Percentiles rank a stretch among this genome's conserved stretches.
These are phyloP conservation scores for Eucalyptus tenuipes DNA, from an alignment of 345 rosid species.

Conservation along the genomic window DNA sequence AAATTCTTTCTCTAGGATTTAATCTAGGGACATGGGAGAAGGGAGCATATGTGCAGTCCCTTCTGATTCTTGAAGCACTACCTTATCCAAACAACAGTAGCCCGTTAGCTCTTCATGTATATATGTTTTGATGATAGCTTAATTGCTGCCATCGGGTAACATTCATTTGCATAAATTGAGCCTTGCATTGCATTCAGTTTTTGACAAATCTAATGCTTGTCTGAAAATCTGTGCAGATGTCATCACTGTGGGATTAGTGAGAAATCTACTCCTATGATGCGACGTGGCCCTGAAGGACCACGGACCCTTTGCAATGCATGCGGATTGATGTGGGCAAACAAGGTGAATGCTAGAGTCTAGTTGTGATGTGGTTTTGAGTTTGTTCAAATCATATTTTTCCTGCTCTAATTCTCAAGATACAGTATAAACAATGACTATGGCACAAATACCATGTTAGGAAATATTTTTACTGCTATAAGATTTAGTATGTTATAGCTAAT, in stretches of 20 bases:
- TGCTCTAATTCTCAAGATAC: not conserved
- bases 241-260: conserved; percentile 84
- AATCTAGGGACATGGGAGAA: not conserved
- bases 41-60: not conserved
- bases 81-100: not conserved
- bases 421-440: not conserved
- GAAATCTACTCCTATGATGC: conserved; percentile 93
- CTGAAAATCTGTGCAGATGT: conserved; percentile 32
- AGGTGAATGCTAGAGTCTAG: conserved; percentile 26
- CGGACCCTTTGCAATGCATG: conserved; percentile 97
- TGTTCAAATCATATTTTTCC: not conserved
- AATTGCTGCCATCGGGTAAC: not conserved
- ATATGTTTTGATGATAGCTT: not conserved
- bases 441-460: not conserved
- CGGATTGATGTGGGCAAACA: conserved; percentile 88
- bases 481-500: not conserved
- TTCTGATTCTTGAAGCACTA: not conserved
- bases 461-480: not conserved
- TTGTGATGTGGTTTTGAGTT: not conserved
- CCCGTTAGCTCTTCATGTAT: not conserved
- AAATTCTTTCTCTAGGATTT: not conserved
- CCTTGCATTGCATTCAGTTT: not conserved
- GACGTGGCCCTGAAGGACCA: conserved; percentile 94
- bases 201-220: not conserved
- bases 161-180: not conserved